These are phyloP conservation scores for Rubia yunnanensis DNA, from an alignment of 257 asterid genomes.

Conservation along the genomic window DNA sequence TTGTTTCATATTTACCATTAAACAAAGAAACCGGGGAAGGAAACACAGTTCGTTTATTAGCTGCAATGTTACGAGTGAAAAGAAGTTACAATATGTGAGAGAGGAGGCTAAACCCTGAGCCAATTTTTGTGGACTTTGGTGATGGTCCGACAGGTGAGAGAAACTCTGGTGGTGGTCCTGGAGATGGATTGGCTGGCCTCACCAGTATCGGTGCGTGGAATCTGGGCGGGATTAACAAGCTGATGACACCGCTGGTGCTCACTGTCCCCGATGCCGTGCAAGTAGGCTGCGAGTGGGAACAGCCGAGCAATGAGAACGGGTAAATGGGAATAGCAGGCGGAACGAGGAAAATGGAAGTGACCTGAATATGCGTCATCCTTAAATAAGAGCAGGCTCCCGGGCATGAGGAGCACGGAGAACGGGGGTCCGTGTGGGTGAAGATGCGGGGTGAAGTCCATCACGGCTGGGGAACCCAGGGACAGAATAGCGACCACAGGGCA, in stretches of 20 bases:
- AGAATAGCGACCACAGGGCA: conserved; percentile 86
- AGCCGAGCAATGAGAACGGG: background rate
- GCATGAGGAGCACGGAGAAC: conserved; percentile 70
- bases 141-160: conserved; percentile 82
- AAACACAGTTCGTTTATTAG: no score
- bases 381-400: conserved; percentile 84
- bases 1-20: background rate
- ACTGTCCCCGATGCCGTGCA: conserved; percentile 77
- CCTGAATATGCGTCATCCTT: conserved; percentile 82
- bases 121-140: conserved; percentile 54
- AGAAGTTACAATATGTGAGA: background rate
- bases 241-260: conserved; percentile 45
- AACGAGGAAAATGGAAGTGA: conserved; percentile 3
- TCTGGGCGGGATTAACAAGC: conserved; percentile 46
- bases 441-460: conserved; percentile 84
- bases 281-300: conserved; percentile 43
- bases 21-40: background rate
- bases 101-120: conserved; percentile 36
- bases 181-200: conserved; percentile 23
- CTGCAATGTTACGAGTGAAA: background rate
- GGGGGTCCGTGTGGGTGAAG: conserved; percentile 26
- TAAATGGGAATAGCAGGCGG: background rate
- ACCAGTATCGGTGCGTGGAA: conserved; percentile 16
- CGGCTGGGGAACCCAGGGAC: conserved; percentile 80
- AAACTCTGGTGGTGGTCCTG: conserved; percentile 64